phyloP scores from a whole-genome alignment of 2,329 filamentous ascomycete genomes.

The Paecilomyces dactylethromorphus region DNA sequence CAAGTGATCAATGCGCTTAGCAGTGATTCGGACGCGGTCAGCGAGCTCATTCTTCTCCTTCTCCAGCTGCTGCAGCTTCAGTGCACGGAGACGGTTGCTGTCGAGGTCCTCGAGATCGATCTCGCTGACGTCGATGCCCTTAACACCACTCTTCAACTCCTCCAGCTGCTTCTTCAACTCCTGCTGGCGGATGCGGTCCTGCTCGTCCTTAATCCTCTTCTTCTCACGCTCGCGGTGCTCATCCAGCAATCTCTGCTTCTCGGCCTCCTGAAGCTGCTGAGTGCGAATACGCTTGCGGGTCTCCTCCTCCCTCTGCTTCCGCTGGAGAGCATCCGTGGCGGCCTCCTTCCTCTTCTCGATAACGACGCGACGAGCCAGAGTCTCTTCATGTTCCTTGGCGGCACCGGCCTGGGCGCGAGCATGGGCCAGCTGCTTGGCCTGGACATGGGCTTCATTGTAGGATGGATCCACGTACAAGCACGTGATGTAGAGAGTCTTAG shows the following conservation, averaged over 20 bases:
- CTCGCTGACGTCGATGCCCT: slow-evolving; percentile 68
- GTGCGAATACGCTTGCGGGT: slow-evolving; percentile 79
- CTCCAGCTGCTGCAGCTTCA: slow-evolving; percentile 93
- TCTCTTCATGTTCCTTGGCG: slow-evolving; percentile 85
- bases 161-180: slow-evolving; percentile 89
- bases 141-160: slow-evolving; percentile 83
- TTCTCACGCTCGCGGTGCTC: slow-evolving; percentile 88
- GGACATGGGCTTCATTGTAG: slow-evolving; percentile 74
- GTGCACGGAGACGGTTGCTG: slow-evolving; percentile 79
- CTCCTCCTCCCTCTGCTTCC: slow-evolving; percentile 87
- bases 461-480: slow-evolving; percentile 92
- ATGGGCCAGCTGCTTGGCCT: slow-evolving; percentile 73
- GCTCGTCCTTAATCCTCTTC: slow-evolving; percentile 77
- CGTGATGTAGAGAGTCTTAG: slow-evolving; percentile 84
- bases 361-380: slow-evolving; percentile 75
- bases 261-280: slow-evolving; percentile 82
- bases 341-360: slow-evolving; percentile 98
- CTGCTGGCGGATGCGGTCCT: slow-evolving; percentile 82
- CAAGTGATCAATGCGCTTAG: slow-evolving; percentile 92
- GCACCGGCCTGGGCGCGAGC: slow-evolving; percentile 77
- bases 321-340: slow-evolving; percentile 79
- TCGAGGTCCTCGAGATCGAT: slow-evolving; percentile 77
- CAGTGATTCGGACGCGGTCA: slow-evolving; percentile 82
- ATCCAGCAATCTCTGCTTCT: slow-evolving; percentile 80
- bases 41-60: slow-evolving; percentile 96